Conservation (phyloP, 148 eudicot genomes). For the Vaccinium darrowii region DNA sequence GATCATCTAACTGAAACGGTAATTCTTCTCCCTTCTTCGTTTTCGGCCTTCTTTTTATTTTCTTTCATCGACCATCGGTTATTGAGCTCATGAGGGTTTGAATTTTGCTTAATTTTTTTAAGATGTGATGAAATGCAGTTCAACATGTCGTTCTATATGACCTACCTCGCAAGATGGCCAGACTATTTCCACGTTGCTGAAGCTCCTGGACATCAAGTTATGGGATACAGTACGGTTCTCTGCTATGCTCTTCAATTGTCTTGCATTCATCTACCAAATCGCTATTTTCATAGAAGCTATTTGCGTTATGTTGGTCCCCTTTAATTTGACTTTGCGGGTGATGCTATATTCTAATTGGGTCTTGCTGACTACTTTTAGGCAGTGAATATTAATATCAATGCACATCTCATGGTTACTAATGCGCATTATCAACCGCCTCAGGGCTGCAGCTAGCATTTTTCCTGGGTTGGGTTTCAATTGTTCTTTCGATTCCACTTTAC, state of each 20-base stretch:
- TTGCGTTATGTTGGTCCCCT: not conserved
- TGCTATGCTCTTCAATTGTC: not conserved
- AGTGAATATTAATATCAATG: too few species aligned
- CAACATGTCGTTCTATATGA: constrained; percentile 99
- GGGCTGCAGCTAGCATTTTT: too few species aligned
- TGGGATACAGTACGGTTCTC: constrained; percentile 82
- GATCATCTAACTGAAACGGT: constrained; percentile 99
- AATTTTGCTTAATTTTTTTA: not conserved
- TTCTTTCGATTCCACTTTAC: not conserved
- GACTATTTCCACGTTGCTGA: constrained; percentile 94
- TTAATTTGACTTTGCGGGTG: not conserved
- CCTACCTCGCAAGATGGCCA: constrained; percentile 94
- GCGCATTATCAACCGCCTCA: too few species aligned
- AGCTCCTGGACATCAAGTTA: constrained; percentile 78
- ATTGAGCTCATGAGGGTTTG: not conserved
- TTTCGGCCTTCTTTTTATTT: not conserved
- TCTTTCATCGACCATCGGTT: not conserved
- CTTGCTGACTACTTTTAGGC: not conserved
- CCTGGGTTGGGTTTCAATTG: not conserved
- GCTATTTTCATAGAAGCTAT: not conserved
- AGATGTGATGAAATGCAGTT: constrained; percentile 50
- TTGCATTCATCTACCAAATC: not conserved
- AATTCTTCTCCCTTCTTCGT: constrained; percentile 4
- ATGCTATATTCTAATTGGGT: not conserved
- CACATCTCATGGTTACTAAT: too few species aligned